Base-by-base conservation (phyloP, 2,329 filamentous ascomycete species). In the Cyphellophora europaea region DNA sequence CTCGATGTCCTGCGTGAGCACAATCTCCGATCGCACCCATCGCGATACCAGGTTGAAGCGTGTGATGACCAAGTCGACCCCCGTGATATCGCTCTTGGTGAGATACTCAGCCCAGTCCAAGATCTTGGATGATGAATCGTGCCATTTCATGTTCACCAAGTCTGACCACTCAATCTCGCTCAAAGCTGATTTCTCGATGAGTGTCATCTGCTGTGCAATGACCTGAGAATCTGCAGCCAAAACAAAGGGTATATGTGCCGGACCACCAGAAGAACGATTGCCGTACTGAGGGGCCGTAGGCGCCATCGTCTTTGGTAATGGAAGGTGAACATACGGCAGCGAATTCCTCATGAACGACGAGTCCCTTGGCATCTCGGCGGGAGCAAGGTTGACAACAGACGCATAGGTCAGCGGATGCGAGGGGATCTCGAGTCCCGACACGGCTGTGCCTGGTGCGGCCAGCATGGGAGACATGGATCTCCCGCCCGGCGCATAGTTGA, bases 81-180 rank as follows among this genome's bases (percentile, higher is more conserved):
- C 76, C 31, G 63, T 66, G 21, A 45, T 41, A 13, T 65, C 67
- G 28, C 71, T 66, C 10, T 65, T 61, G 29, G 65, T 61, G 13
- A 79, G 63, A 49, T 76, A 79, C 33, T 74, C 66, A 3, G 77
- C 74, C 76, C 76, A 80, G 48, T 74, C 71, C 11, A 63, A 56
- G 12, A 69, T 63, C 14, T 61, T 56, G 5, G 66, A 65, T 3
- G 69, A 66, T 3, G 63, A 65, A 37, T 67, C 73, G 48, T 69
- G 71, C 74, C 74, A 79, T 41, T 65, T 69, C 58, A 79, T 69
- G 33, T 77, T 71, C 33, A 80, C 72, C 18, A 80, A 57, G 43
- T 79, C 76, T 47, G 71, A 72, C 76, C 76, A 80, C 48, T 79
- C 74, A 36, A 80, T 69, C 47, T 79, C 76, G 40, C 74, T 74